A percentile compares a stretch with the other conserved stretches of the same genome.
Conservation (phyloP, 2,329 filamentous ascomycete genomes). For the Aspergillus arachidicola region DNA sequence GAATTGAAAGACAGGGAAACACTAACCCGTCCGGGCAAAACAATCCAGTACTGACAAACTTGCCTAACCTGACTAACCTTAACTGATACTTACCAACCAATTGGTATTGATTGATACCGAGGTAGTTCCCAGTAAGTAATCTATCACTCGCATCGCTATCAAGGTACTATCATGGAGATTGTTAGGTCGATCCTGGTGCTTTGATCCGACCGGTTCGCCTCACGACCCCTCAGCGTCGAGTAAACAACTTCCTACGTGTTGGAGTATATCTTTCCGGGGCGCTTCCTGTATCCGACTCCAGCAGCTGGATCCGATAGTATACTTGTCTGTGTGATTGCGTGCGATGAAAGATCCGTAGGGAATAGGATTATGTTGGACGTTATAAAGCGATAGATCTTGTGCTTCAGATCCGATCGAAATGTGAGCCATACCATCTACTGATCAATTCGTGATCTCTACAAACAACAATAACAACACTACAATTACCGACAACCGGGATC, state of each 20-base stretch:
- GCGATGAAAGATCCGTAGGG: neutral
- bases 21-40: slow-evolving; percentile 26
- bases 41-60: slow-evolving; percentile 14
- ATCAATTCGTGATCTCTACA: neutral
- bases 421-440: neutral
- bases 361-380: neutral
- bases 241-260: neutral
- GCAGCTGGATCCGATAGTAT: slow-evolving; percentile 18
- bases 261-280: neutral
- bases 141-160: neutral
- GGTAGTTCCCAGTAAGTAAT: neutral
- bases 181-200: neutral
- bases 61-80: neutral
- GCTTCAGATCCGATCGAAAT: neutral
- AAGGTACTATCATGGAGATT: neutral
- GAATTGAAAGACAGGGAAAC: slow-evolving; percentile 13
- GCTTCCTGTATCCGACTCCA: slow-evolving; percentile 15
- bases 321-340: neutral
- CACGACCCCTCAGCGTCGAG: slow-evolving; percentile 11
- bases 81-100: neutral
- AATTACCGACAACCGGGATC: neutral
- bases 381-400: neutral
- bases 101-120: neutral
- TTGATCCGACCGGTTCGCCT: neutral
- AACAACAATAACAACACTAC: neutral